A percentile compares a stretch with the other conserved stretches of the same genome.
These are phyloP conservation scores for Globisporangium paroecandrum DNA, from an alignment of 352 stramenopile species.

Conservation along the genomic window DNA sequence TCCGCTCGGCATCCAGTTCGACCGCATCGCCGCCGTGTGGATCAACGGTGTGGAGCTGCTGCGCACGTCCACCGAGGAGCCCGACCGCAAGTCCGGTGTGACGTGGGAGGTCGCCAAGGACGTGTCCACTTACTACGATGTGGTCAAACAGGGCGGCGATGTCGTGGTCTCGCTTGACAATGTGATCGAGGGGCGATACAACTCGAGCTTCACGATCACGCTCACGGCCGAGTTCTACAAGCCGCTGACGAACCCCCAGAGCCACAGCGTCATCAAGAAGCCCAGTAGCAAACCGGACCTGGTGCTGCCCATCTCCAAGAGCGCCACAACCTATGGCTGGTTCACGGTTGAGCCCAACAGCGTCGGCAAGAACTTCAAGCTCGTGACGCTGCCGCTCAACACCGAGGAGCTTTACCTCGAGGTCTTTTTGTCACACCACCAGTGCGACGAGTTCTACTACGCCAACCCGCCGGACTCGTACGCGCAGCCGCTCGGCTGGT, in stretches of 20 bases:
- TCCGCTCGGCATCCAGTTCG: slow-evolving; percentile 53
- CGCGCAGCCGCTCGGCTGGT: slow-evolving; percentile 23
- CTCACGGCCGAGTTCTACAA: slow-evolving; percentile 59
- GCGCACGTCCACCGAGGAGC: slow-evolving; percentile 71
- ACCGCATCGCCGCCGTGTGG: slow-evolving; percentile 73
- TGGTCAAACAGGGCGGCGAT: slow-evolving; percentile 43
- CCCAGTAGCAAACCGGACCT: slow-evolving; percentile 28
- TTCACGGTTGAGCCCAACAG: slow-evolving; percentile 55
- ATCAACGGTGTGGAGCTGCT: slow-evolving; percentile 69
- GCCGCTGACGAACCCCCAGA: slow-evolving; percentile 19
- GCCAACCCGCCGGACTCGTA: slow-evolving; percentile 49
- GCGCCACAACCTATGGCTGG: slow-evolving; percentile 51
- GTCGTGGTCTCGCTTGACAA: slow-evolving; percentile 67
- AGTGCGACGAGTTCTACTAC: slow-evolving; percentile 80
- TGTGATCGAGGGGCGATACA: slow-evolving; percentile 56
- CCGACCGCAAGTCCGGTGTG: slow-evolving; percentile 35
- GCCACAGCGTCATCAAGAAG: slow-evolving; percentile 18
- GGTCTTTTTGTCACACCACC: slow-evolving; percentile 66
- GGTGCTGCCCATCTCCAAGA: slow-evolving; percentile 45
- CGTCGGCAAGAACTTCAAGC: slow-evolving; percentile 29
- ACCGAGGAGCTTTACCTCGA: slow-evolving; percentile 67
- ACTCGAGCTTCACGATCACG: slow-evolving; percentile 57
- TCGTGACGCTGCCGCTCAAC: slow-evolving; percentile 54
- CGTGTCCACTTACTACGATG: slow-evolving; percentile 51
- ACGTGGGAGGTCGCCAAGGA: slow-evolving; percentile 69